Conservation (phyloP, 176 grass and related monocot species). For the Musa schizocarpa region DNA sequence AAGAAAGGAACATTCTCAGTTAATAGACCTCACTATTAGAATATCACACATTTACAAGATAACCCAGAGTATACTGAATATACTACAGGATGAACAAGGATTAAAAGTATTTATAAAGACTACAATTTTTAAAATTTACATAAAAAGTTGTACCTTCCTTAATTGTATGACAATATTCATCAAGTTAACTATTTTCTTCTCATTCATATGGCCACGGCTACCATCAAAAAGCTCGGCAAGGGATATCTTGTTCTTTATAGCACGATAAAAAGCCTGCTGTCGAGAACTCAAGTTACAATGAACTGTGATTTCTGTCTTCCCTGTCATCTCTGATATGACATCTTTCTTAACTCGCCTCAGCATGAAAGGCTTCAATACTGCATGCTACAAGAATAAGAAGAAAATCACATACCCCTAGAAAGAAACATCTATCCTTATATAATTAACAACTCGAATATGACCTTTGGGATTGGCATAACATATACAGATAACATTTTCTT, state of each 20-base stretch:
- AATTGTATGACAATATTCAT: constrained; percentile 99
- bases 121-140: neutral
- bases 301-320: constrained; percentile 93
- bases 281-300: constrained; percentile 92
- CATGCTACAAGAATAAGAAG: constrained; percentile 53
- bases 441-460: neutral
- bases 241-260: constrained; percentile 99
- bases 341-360: constrained; percentile 95
- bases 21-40: neutral
- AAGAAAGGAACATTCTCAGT: neutral
- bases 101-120: constrained; percentile 5
- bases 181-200: constrained; percentile 89
- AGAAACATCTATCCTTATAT: neutral
- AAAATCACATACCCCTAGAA: neutral
- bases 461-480: neutral
- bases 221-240: constrained; percentile 84
- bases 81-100: neutral
- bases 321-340: constrained; percentile 96
- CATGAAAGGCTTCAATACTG: constrained; percentile 97
- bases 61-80: neutral
- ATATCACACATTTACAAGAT: neutral
- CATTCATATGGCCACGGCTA: constrained; percentile 80
- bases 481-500: neutral
- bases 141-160: constrained; percentile 58
- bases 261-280: constrained; percentile 94